These are phyloP conservation scores for Microascus cirrosus DNA, from an alignment of 2,329 filamentous ascomycete species.

Conservation along the genomic window DNA sequence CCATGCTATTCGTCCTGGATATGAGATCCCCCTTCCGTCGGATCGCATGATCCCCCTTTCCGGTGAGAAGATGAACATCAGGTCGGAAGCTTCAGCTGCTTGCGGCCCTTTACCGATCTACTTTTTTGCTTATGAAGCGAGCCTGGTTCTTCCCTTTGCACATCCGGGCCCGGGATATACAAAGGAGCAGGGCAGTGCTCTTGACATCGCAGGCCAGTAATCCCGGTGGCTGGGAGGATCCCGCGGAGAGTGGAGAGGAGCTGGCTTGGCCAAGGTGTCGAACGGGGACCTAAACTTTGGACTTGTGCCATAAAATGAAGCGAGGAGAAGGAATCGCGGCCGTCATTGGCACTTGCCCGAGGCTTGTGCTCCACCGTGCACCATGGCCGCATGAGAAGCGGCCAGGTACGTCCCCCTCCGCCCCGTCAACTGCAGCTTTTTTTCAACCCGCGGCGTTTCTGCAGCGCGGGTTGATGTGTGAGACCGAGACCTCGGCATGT, in stretches of 20 bases:
- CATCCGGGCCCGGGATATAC: not conserved
- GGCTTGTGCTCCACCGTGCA: conserved; percentile 14
- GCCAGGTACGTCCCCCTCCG: conserved; percentile 6
- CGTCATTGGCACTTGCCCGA: not conserved
- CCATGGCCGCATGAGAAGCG: conserved; percentile 9
- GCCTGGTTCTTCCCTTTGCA: not conserved
- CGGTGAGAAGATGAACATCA: not conserved
- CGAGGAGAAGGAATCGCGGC: not conserved
- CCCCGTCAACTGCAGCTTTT: not conserved
- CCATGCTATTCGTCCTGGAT: not conserved
- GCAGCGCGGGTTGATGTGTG: not conserved
- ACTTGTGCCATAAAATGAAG: not conserved
- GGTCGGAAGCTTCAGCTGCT: not conserved
- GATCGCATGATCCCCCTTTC: not conserved
- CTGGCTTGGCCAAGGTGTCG: not conserved
- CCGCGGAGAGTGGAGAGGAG: not conserved
- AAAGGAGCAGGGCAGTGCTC: not conserved
- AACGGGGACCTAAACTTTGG: not conserved
- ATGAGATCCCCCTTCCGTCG: not conserved
- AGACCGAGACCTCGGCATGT: not conserved
- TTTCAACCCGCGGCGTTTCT: no score
- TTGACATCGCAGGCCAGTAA: not conserved
- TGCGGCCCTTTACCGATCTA: not conserved
- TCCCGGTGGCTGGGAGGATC: not conserved
- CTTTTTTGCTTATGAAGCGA: not conserved